A percentile compares a stretch with the other conserved stretches of the same genome.
These are phyloP conservation scores for Aspergillus wentii DNA, from an alignment of 495 filamentous ascomycete genomes.

Conservation along the genomic window DNA sequence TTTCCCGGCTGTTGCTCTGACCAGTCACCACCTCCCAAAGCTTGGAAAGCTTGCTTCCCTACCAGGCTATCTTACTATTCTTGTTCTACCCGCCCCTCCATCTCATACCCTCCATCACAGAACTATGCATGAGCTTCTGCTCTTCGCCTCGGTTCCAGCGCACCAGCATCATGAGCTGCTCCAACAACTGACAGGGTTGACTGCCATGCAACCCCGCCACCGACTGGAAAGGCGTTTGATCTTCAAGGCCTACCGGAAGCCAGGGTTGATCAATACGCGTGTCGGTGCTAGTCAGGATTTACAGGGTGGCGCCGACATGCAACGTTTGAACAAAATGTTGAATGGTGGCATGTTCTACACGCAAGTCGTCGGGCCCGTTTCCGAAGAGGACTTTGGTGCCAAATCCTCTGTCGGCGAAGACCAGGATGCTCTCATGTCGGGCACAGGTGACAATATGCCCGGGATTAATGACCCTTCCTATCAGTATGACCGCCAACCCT, in stretches of 20 bases:
- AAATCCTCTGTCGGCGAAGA: conserved; percentile 11
- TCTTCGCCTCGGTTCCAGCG: conserved; percentile 44
- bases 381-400: conserved; percentile 28
- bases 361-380: conserved; percentile 40
- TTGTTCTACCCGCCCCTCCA: too few relatives aligned
- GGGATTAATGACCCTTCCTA: conserved; percentile 16
- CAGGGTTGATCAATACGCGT: conserved; percentile 29
- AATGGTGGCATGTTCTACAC: conserved; percentile 49
- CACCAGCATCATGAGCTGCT: conserved; percentile 55
- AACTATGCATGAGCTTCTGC: conserved; percentile 42
- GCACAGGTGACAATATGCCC: conserved; percentile 16
- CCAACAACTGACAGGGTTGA: conserved; percentile 62
- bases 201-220: conserved; percentile 60
- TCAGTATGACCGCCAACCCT: conserved; percentile 35
- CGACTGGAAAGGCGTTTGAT: conserved; percentile 58
- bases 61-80: too few relatives aligned
- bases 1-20: conserved; percentile 17
- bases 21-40: too few relatives aligned
- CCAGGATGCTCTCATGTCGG: conserved; percentile 29
- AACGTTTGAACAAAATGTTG: conserved; percentile 42
- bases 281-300: conserved; percentile 41
- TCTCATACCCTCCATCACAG: too few relatives aligned
- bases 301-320: conserved; percentile 34
- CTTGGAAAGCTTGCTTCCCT: too few relatives aligned
- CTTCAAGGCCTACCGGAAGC: conserved; percentile 57